A percentile compares a stretch with the other conserved stretches of the same genome.
Evolutionary conservation across 495 filamentous ascomycete species (phyloP).

Genomic region (Sordaria brevicollis): DNA sequence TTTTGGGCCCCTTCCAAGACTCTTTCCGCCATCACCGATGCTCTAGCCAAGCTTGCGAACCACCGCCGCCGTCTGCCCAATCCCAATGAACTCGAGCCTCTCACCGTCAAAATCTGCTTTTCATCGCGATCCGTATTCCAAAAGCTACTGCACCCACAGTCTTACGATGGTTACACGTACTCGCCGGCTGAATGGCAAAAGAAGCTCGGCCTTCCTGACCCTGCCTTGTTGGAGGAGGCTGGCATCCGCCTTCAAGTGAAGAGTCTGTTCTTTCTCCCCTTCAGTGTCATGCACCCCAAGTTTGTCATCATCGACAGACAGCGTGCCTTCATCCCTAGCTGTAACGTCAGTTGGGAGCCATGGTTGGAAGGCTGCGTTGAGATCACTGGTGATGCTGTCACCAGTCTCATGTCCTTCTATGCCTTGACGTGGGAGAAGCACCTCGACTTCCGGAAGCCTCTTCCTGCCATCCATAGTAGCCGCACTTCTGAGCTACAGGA

Average conservation of each 20-base stretch:
- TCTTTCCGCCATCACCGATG: constrained; percentile 34
- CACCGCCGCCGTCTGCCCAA: constrained; percentile 15
- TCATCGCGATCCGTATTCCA: constrained; percentile 57
- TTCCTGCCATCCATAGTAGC: neutral
- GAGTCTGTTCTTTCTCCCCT: constrained; percentile 60
- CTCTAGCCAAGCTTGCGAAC: constrained; percentile 42
- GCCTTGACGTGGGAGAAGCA: constrained; percentile 41
- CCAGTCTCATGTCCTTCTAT: constrained; percentile 50
- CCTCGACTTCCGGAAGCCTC: neutral
- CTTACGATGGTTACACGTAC: constrained; percentile 45
- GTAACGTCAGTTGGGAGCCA: constrained; percentile 66
- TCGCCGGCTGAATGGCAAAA: constrained; percentile 42
- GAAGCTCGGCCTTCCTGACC: constrained; percentile 48
- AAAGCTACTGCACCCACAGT: constrained; percentile 56
- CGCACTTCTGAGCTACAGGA: neutral
- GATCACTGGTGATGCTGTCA: constrained; percentile 44
- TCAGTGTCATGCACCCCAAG: constrained; percentile 71
- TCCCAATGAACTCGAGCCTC: constrained; percentile 7
- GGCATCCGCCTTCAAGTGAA: constrained; percentile 56
- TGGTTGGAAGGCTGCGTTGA: constrained; percentile 66
- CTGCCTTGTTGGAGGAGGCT: constrained; percentile 32
- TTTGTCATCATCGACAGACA: constrained; percentile 59
- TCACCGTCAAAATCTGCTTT: constrained; percentile 34
- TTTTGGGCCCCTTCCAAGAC: constrained; percentile 60
- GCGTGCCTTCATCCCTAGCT: constrained; percentile 51